Evolutionary conservation across 2,329 filamentous ascomycete genomes (phyloP).

Genomic region (Xylariaceae sp.): DNA sequence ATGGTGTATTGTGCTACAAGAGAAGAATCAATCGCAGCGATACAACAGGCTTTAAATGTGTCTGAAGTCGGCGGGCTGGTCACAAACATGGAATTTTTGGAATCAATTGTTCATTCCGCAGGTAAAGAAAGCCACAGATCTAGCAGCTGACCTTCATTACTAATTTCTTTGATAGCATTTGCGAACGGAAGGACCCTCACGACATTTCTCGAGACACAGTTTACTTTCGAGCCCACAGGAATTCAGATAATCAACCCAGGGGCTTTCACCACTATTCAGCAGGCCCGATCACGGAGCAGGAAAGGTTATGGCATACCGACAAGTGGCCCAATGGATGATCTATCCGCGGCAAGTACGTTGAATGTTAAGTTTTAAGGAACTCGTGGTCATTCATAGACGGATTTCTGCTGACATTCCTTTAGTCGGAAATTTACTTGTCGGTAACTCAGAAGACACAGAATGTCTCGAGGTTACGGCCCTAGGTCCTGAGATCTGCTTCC

Average conservation of each 20-base stretch:
- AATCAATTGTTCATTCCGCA: slow-evolving; percentile 11
- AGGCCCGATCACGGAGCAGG: slow-evolving; percentile 41
- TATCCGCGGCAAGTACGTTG: slow-evolving; percentile 27
- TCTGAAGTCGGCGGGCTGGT: slow-evolving; percentile 15
- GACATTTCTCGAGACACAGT: slow-evolving; percentile 22
- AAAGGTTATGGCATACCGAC: slow-evolving; percentile 44
- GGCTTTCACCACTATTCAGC: slow-evolving; percentile 43
- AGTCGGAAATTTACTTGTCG: slow-evolving; percentile 42
- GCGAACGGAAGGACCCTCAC: slow-evolving; percentile 17
- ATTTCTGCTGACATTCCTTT: slow-evolving; percentile 22
- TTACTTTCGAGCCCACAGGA: slow-evolving; percentile 14
- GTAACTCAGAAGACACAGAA: slow-evolving; percentile 34
- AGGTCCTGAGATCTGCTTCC: slow-evolving; percentile 41
- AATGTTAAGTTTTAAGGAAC: too few relatives aligned
- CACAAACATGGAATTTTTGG: slow-evolving; percentile 14
- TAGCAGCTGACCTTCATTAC: background rate
- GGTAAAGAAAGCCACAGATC: background rate
- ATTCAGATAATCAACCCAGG: slow-evolving; percentile 44
- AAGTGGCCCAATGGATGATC: slow-evolving; percentile 46
- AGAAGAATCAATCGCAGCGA: slow-evolving; percentile 5
- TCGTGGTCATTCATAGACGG: too few relatives aligned
- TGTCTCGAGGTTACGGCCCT: slow-evolving; percentile 41
- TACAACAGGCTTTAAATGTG: slow-evolving; percentile 3
- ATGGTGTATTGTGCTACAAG: slow-evolving; percentile 15
- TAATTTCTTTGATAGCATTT: slow-evolving; percentile 11